These are phyloP conservation scores for Exobasidium rhododendri DNA, from an alignment of 1,284 basidiomycete genomes.

Conservation along the genomic window DNA sequence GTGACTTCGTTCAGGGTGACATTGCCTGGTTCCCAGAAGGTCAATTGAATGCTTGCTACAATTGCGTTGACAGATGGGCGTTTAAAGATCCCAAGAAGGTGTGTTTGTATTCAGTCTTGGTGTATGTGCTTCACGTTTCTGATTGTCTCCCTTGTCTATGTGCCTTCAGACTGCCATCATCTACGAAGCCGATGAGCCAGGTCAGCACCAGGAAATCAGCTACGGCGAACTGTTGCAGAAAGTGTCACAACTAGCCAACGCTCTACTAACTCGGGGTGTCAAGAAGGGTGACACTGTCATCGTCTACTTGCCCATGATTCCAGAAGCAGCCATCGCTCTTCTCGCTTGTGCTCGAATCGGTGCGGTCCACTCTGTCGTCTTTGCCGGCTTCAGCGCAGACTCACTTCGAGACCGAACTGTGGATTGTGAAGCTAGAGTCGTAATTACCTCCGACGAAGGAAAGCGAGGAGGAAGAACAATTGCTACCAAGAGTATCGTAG, in stretches of 20 bases:
- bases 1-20: conserved; percentile 80
- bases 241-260: conserved; percentile 85
- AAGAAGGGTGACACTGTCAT: conserved; percentile 81
- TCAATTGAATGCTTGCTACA: conserved; percentile 73
- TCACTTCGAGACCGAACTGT: conserved; percentile 86
- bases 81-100: conserved; percentile 87
- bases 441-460: conserved; percentile 96
- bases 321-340: conserved; percentile 84
- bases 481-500: conserved; percentile 89
- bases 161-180: conserved; percentile 76
- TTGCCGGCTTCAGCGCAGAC: conserved; percentile 97
- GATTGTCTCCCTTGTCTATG: conserved; percentile 8
- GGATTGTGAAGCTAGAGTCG: conserved; percentile 82
- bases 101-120: conserved; percentile 23
- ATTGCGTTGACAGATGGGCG: conserved; percentile 95
- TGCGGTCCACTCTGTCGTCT: conserved; percentile 96
- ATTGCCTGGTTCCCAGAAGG: conserved; percentile 78
- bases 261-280: conserved; percentile 82
- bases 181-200: conserved; percentile 95
- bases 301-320: conserved; percentile 64
- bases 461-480: conserved; percentile 89
- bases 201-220: conserved; percentile 71
- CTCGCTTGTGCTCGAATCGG: conserved; percentile 96
- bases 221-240: conserved; percentile 75
- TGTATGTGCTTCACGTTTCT: conserved; percentile 5